Base-by-base conservation (phyloP, 2,329 filamentous ascomycete species). In the Clarireedia hainanense region DNA sequence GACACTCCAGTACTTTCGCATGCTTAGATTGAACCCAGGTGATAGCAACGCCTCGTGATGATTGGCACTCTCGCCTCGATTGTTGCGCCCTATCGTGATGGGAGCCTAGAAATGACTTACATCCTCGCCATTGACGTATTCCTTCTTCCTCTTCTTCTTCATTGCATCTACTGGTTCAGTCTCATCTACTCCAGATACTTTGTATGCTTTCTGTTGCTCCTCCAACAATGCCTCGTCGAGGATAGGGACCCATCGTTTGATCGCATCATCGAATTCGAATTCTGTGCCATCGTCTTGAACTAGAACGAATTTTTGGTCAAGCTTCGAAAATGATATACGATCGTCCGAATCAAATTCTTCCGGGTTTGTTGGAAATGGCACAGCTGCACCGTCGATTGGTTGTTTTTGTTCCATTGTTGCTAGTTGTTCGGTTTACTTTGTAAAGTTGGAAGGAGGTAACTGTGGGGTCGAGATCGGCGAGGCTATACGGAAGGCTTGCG, bases 221-320 rank as follows among this genome's bases (percentile, higher is more conserved):
- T 80, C 79, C 58, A 84, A 67, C 50, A 82, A 69, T 50, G 76
- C 76, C 69, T 84, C 80, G 68, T 85, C 81, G 76, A 79, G 81
- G 69, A 79, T 76, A 63, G 84, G 85, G 53, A 90, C 78, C 91
- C 91, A 96, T 72, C 83, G 80, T 73, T 82, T 85, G 63, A 84
- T 73, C 50, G 76, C 78, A 50, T 79, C 73, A 71, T 95, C 85
- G 74, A 86, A 96, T 69, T 91, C 88, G 74, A 86, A 95, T 70
- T 96, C 91, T 59, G 83, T 80, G 52, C 89, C 90, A 68, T 94
- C 85, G 48, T 91, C 88, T 56, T 89, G 86, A 59, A 95, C 91
- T 6, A 94, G 83, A 52, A 94, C 81, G 74, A 86, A 92, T 69
- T 90, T 92, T 67, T 83, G 79, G 71, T 92, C 86, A 59, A 89